Evolutionary conservation across 2,329 filamentous ascomycete species (phyloP).

Genomic region (Paraphoma sp.): DNA sequence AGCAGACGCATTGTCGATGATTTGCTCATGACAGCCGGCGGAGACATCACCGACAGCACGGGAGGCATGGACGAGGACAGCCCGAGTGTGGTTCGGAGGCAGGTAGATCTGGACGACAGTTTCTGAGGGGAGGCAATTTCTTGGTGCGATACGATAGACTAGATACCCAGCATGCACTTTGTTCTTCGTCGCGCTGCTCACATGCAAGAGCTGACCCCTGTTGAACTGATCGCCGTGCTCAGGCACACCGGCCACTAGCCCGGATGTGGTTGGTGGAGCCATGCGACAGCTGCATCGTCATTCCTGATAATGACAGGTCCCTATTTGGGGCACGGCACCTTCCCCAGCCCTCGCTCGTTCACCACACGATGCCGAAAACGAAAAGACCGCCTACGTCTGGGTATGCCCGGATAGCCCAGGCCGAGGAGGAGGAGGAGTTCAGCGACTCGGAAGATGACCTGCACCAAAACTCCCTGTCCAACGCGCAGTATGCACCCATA

Average conservation of each 20-base stretch:
- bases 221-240: neutral
- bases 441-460: conserved; percentile 51
- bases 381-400: conserved; percentile 55
- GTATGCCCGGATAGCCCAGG: conserved; percentile 60
- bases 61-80: conserved; percentile 53
- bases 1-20: conserved; percentile 83
- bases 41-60: conserved; percentile 57
- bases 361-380: conserved; percentile 36
- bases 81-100: conserved; percentile 55
- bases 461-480: conserved; percentile 46
- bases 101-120: conserved; percentile 55
- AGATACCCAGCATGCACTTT: conserved; percentile 17
- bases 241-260: conserved; percentile 15
- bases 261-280: conserved; percentile 14
- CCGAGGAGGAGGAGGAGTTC: conserved; percentile 56
- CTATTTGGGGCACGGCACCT: conserved; percentile 12
- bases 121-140: conserved; percentile 40
- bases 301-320: conserved; percentile 27
- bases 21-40: conserved; percentile 77
- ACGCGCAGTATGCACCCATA: conserved; percentile 55
- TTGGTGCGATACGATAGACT: conserved; percentile 5
- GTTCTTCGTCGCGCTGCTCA: neutral
- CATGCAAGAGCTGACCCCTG: neutral
- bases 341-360: conserved; percentile 6
- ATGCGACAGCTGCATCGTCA: conserved; percentile 34